These are phyloP conservation scores for Phylloporus arenicola DNA, from an alignment of 768 basidiomycete species.

Conservation along the genomic window DNA sequence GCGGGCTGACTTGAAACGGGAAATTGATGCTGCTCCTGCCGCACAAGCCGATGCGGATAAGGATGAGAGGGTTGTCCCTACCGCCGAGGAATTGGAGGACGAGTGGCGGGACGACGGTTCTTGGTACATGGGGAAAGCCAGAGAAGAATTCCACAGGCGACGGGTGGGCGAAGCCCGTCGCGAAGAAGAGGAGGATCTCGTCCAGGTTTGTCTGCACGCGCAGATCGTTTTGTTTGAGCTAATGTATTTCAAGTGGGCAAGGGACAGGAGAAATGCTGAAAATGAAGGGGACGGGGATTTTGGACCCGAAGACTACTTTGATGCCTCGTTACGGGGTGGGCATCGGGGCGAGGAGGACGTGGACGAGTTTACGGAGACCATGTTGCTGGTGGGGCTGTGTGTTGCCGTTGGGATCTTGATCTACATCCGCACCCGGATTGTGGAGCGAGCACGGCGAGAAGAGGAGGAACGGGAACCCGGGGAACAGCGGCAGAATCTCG, in stretches of 20 bases:
- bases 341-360: conserved; percentile 56
- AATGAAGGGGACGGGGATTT: conserved; percentile 69
- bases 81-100: conserved; percentile 26
- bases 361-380: conserved; percentile 76
- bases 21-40: conserved; percentile 21
- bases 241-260: conserved; percentile 56
- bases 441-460: conserved; percentile 65
- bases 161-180: conserved; percentile 37
- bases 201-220: conserved; percentile 48
- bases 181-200: conserved; percentile 63
- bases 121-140: conserved; percentile 82
- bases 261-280: conserved; percentile 66
- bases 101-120: conserved; percentile 46
- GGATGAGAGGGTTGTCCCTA: conserved; percentile 5
- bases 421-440: conserved; percentile 74
- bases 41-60: not conserved
- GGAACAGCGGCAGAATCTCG: conserved; percentile 30
- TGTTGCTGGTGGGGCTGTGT: conserved; percentile 70
- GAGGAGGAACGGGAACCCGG: conserved; percentile 42
- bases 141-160: conserved; percentile 67
- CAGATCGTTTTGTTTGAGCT: conserved; percentile 1
- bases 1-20: conserved; percentile 15
- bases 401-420: conserved; percentile 67
- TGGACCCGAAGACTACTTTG: conserved; percentile 80
- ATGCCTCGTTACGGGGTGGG: conserved; percentile 55